Base-by-base conservation (phyloP, 768 basidiomycete genomes). In the Arthromyces matolae region DNA sequence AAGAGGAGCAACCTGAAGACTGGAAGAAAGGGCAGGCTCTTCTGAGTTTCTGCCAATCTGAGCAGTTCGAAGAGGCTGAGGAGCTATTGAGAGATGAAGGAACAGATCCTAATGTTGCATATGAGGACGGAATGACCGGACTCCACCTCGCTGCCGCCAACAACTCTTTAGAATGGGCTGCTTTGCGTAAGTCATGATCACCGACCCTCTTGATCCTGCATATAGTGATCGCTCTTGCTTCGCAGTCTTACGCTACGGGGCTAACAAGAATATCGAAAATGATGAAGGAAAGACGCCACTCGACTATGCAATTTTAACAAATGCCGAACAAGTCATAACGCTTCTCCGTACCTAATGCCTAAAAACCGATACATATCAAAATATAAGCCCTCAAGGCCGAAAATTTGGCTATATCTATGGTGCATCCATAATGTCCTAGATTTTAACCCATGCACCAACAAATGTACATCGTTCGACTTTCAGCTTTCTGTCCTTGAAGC, bases 81-180 rank as follows among this genome's bases (percentile, higher is more conserved):
- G 37, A 35, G 29, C 34, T 52, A 25, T 14, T 53, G 13, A 44
- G 19, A 14, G 51, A 53, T 7, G 32, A 45, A 3, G 47, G 47
- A 16, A 36, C 18, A 8, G 42, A 45, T 36, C 51, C 51, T 5
- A 41, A 53, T 49, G 42, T 42, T 23, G 42, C 37, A 9, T 53
- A 45, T 32, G 41, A 49, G 27, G 51, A 52, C 8, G 51, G 51
- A 40, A 52, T 42, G 18, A 52, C 51, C n/a, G 51, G 51, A 14
- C 48, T 53, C 28, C 51, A 53, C 22, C 49, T 50, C 42, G 49
- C 49, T 27, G 49, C 49, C 39, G 22, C 45, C 29, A 50, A 50
- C 33, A 50, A 50, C 29, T 8, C 42, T 3, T 36, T 39, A 9
- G 37, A 50, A 25, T 50, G 49, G 49, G 49, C 49, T 16, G 43